These are phyloP conservation scores for Prosopis cineraria DNA, from an alignment of 306 rosid genomes.

Conservation along the genomic window DNA sequence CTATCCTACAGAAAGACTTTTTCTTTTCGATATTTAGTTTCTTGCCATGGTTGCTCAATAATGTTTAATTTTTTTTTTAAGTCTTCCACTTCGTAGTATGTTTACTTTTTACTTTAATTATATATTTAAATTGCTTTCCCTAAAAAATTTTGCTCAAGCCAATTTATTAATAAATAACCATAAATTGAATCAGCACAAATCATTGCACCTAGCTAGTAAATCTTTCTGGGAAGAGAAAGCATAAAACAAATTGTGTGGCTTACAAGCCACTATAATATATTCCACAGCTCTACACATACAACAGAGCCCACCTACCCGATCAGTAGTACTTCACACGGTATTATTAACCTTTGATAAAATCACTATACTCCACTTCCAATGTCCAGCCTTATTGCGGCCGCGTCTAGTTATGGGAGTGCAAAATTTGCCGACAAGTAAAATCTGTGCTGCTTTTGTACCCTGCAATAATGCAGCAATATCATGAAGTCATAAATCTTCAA, in stretches of 20 bases:
- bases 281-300: background rate
- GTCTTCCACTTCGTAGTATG: too few species aligned
- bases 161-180: background rate
- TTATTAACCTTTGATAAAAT: background rate
- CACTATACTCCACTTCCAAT: background rate
- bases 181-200: background rate
- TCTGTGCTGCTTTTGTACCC: conserved; percentile 4
- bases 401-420: background rate
- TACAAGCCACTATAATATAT: background rate
- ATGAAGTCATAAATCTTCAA: background rate
- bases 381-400: background rate
- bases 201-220: background rate
- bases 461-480: conserved; percentile 14
- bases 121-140: too few species aligned
- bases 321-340: background rate
- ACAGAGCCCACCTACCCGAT: background rate
- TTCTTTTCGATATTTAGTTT: too few species aligned
- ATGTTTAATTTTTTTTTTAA: too few species aligned
- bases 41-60: too few species aligned
- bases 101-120: too few species aligned
- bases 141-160: too few species aligned
- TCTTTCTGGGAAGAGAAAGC: background rate
- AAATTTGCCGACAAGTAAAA: conserved; percentile 20
- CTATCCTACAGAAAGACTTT: too few species aligned
- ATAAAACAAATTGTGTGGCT: background rate